Base-by-base conservation (phyloP, 106 monocot species). In the Dendrobium chrysotoxum region DNA sequence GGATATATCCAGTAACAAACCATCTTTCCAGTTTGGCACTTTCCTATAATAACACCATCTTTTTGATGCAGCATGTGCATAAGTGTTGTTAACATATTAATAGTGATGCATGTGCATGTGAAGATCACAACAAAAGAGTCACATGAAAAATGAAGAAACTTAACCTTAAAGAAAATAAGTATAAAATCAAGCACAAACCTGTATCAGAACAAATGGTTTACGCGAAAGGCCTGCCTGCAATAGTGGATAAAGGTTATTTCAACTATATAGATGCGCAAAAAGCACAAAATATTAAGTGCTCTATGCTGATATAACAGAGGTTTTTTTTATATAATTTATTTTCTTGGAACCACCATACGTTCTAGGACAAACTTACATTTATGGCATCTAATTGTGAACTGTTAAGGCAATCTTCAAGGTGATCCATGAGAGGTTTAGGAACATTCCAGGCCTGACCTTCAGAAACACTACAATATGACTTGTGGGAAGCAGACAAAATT, bases 121-220 rank as follows among this genome's bases (percentile, higher is more conserved):
- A 50, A 50, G 11, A 50, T 13, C 23, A 23, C 61, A 61, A 61
- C 61, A 61, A 61, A 61, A 61, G 20, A 61, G 5, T 23, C 20
- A n/a, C 23, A 74, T 40, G 74, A 42, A 42, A 20, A 23, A 42
- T 40, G 17, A 74, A 74, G 6, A 35, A 35, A 2, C 41, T n/a
- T 40, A 74, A 12, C 38, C 71, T 71, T 31, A 0, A 31, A 16
- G 38, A 71, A 28, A 71, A 71, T 16, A 50, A n/a, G 41, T n/a
- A 40, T 18, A 40, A 70, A 40, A 40, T 18, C 41, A 11, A 75
- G 16, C 23, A 28, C 85, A 54, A 83, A 99, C 95, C 99, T 99
- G 99, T 78, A 99, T 95, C 42, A 99, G 83, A 82, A 99, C 91
- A 87, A 99, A 99, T 28, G 91, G 81, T 82, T 86, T 95, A n/a